A percentile compares a stretch with the other conserved stretches of the same genome.
Evolutionary conservation across 768 basidiomycete genomes (phyloP).

Genomic region (Mycena olivaceomarginata): DNA sequence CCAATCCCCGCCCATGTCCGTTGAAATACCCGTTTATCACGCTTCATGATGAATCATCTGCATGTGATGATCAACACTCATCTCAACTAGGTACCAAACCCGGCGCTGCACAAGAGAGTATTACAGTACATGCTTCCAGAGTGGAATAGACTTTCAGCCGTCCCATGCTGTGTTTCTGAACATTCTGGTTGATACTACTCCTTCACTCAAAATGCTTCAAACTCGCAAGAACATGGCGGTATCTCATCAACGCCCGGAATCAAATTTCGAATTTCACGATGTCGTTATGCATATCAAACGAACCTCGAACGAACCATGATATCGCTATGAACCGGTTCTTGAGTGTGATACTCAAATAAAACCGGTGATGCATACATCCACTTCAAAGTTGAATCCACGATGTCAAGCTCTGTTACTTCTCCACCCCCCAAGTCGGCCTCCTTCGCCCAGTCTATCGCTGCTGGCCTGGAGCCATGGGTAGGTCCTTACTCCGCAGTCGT

Average conservation of each 20-base stretch:
- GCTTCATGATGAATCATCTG: too few relatives aligned
- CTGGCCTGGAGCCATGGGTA: constrained; percentile 48
- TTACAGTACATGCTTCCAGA: too few relatives aligned
- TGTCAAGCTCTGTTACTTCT: constrained; percentile 6
- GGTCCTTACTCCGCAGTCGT: background rate
- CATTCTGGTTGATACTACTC: too few relatives aligned
- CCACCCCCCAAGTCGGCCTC: constrained; percentile 22
- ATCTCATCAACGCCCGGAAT: background rate
- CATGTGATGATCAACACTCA: too few relatives aligned
- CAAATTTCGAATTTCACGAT: constrained; percentile 22
- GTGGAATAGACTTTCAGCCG: too few relatives aligned
- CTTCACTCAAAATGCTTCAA: too few relatives aligned
- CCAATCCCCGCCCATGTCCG: too few relatives aligned
- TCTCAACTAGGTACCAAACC: too few relatives aligned
- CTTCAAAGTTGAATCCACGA: background rate
- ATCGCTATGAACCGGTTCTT: background rate
- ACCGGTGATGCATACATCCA: background rate
- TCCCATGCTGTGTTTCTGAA: too few relatives aligned
- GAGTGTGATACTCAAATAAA: background rate
- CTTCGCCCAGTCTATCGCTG: constrained; percentile 36
- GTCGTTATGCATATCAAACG: background rate
- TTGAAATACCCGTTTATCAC: too few relatives aligned
- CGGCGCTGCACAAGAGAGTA: too few relatives aligned
- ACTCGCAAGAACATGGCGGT: too few relatives aligned
- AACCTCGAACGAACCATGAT: background rate